Evolutionary conservation across 257 asterid species (phyloP), one percentile per base, ranked within the genome.

Genomic region (Schizonepeta tenuifolia): DNA sequence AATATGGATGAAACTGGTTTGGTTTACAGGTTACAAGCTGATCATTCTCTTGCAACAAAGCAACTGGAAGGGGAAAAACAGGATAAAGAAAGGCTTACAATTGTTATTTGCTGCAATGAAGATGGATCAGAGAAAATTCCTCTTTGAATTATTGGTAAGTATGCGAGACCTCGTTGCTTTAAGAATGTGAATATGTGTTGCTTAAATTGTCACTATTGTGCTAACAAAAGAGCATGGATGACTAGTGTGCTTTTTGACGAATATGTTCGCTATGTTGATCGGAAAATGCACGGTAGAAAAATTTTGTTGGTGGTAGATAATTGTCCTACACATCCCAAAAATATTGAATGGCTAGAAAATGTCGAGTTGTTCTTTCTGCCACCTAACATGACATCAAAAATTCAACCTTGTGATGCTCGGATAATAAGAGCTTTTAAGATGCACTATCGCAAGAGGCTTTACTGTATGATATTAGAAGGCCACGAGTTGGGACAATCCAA

Each of bases 211-310:
- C 9, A 67, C 0, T 35, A 49, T 10, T 49, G 61, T 49, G 60
- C 72, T 6, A 67, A 67, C 71, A 66, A 66, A 14, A 66, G 71
- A 1, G 72, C 72, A 49, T 49, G 61, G 26, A n/a, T n/a, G n/a
- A n/a, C n/a, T n/a, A n/a, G n/a, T n/a, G n/a, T n/a, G n/a, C n/a
- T n/a, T n/a, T n/a, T n/a, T n/a, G n/a, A n/a, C n/a, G n/a, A n/a
- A n/a, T n/a, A n/a, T n/a, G n/a, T n/a, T n/a, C n/a, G n/a, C n/a
- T n/a, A n/a, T n/a, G n/a, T n/a, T n/a, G n/a, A n/a, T n/a, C n/a
- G n/a, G n/a, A n/a, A n/a, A n/a, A n/a, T n/a, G n/a, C n/a, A n/a
- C n/a, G n/a, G n/a, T n/a, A n/a, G n/a, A n/a, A n/a, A n/a, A n/a
- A n/a, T n/a, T n/a, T n/a, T n/a, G n/a, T n/a, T n/a, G n/a, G n/a